Conservation (phyloP, 768 basidiomycete species). For the Clavulina sp. region DNA sequence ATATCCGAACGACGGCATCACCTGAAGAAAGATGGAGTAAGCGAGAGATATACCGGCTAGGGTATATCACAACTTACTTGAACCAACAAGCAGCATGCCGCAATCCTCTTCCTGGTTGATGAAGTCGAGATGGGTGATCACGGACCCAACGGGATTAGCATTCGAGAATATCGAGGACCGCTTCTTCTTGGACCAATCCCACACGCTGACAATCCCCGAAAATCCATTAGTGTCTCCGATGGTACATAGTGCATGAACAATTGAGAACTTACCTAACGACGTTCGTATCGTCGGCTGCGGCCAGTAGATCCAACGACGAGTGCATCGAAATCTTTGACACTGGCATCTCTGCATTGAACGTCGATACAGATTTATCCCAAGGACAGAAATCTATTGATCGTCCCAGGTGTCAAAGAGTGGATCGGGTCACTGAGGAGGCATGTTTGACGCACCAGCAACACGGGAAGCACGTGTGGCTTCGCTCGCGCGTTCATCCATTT, state of each 20-base stretch:
- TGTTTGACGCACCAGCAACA: constrained; percentile 43
- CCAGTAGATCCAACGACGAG: constrained; percentile 76
- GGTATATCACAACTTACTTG: constrained; percentile 38
- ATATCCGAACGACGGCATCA: constrained; percentile 82
- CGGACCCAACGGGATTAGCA: constrained; percentile 64
- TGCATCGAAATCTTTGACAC: constrained; percentile 77
- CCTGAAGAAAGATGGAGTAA: constrained; percentile 30
- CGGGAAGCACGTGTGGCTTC: constrained; percentile 54
- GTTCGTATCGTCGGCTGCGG: constrained; percentile 71
- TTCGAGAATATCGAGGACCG: constrained; percentile 75
- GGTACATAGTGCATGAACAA: too few relatives aligned
- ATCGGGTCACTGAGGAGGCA: constrained; percentile 2
- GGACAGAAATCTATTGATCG: constrained; percentile 31
- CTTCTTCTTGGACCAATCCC: constrained; percentile 80
- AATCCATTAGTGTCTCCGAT: constrained; percentile 7
- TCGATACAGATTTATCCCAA: constrained; percentile 61
- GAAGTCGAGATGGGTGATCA: constrained; percentile 74
- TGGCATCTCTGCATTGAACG: constrained; percentile 37
- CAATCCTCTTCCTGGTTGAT: constrained; percentile 85
- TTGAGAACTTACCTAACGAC: constrained; percentile 46
- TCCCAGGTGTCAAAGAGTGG: constrained; percentile 1
- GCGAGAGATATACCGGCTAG: background rate
- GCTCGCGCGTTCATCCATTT: constrained; percentile 63
- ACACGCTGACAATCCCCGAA: constrained; percentile 49
- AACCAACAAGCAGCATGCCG: constrained; percentile 73